Evolutionary conservation across 768 basidiomycete species (phyloP).

Genomic region (Naganishia antarctica): DNA sequence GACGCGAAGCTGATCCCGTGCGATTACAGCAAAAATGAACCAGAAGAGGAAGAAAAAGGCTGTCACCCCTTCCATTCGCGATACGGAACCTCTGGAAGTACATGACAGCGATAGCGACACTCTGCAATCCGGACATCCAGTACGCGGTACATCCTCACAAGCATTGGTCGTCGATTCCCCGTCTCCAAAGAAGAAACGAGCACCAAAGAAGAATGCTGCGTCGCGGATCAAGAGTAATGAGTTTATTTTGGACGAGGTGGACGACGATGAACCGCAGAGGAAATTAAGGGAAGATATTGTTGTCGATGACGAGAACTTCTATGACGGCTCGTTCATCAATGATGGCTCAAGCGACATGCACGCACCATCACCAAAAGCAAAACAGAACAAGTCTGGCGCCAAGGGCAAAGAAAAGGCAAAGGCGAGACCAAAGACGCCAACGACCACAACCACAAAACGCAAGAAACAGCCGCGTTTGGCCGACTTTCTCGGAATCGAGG

Average conservation of each 20-base stretch:
- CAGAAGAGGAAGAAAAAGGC: slow-evolving; percentile 1
- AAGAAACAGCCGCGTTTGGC: not conserved
- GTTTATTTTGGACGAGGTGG: slow-evolving; percentile 7
- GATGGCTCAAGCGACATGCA: slow-evolving; percentile 2
- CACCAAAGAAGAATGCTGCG: not conserved
- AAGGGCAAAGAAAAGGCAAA: slow-evolving; percentile 3
- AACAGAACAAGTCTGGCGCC: not conserved
- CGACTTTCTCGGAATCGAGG: not conserved
- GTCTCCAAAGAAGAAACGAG: slow-evolving; percentile 18
- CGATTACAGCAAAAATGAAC: not conserved
- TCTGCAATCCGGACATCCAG: not conserved
- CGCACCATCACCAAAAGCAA: not conserved
- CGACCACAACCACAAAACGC: not conserved
- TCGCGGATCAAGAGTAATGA: not conserved
- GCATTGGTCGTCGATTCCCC: slow-evolving; percentile 18
- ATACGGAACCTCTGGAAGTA: slow-evolving; percentile 4
- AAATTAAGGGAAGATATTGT: not conserved
- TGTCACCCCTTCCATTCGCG: not conserved
- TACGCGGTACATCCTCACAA: not conserved
- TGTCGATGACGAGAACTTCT: not conserved
- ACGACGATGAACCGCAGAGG: not conserved
- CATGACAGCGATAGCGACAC: slow-evolving; percentile 15
- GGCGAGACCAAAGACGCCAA: not conserved
- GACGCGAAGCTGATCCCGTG: not conserved
- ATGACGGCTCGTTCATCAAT: slow-evolving; percentile 15